Base-by-base conservation (phyloP, 202 grass and related monocot genomes). In the Schoenoplectus triqueter region DNA sequence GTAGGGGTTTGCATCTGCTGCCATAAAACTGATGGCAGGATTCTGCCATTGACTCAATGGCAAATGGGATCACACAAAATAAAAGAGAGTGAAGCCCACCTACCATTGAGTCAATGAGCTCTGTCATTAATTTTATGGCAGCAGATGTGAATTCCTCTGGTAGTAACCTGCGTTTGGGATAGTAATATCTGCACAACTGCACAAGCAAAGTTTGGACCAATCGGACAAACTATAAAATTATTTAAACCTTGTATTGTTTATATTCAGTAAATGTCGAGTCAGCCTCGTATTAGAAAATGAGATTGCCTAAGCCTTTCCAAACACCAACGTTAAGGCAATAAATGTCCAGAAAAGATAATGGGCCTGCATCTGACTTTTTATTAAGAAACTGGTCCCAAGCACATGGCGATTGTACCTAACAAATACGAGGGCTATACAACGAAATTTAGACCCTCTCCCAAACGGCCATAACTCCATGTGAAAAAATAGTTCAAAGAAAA, bases 101-200 rank as follows among this genome's bases (percentile, higher is more conserved):
- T n/a, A n/a, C n/a, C n/a, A n/a, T n/a, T n/a, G n/a, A n/a, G n/a
- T n/a, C n/a, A n/a, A n/a, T n/a, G n/a, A n/a, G n/a, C n/a, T n/a
- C n/a, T n/a, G n/a, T n/a, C n/a, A n/a, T n/a, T n/a, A n/a, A n/a
- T n/a, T n/a, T n/a, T n/a, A n/a, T n/a, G n/a, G n/a, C n/a, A n/a
- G n/a, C n/a, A n/a, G n/a, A n/a, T n/a, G n/a, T n/a, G n/a, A n/a
- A n/a, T n/a, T n/a, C n/a, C n/a, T n/a, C 70, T 83, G 65, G 65
- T 69, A 59, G 21, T 65, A 69, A 40, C 47, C 60, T 50, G 80
- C 47, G 67, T 19, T 82, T 66, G 4, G 10, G 46, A 82, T 82
- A 11, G 50, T 64, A 66, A 64, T 54, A 74, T 78, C 54, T 78
- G 11, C 31, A 31, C 31, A 31, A 31, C 31, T 31, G 31, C 19